Percentiles rank a stretch among this genome's conserved stretches.
These are phyloP conservation scores for barley (Hordeum vulgare) DNA, from an alignment of 176 grass and related monocot genomes.

Conservation along the genomic window DNA sequence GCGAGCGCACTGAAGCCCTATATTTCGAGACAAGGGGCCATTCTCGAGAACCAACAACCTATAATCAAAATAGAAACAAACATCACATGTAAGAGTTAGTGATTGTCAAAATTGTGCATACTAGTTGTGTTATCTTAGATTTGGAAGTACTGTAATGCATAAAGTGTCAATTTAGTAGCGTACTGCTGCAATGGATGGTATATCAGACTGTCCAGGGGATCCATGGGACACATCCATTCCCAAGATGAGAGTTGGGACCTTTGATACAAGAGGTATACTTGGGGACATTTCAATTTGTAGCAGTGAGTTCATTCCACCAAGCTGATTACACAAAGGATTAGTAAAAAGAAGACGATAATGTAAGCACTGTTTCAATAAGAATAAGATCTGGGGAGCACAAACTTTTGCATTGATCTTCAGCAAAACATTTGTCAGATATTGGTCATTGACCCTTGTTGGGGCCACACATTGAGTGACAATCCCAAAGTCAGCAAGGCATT, in stretches of 20 bases:
- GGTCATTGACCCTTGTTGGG: slow-evolving; percentile 82
- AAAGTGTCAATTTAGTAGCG: not conserved
- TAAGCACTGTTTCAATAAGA: not conserved
- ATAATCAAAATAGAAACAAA: not conserved
- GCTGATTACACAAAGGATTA: slow-evolving; percentile 25
- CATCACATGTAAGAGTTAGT: not conserved
- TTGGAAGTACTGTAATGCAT: not conserved
- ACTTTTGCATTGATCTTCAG: slow-evolving; percentile 97
- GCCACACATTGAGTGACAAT: slow-evolving; percentile 92
- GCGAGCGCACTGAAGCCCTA: slow-evolving; percentile 77
- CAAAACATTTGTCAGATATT: slow-evolving; percentile 82
- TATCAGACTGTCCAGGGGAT: slow-evolving; percentile 75
- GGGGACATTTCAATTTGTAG: slow-evolving; percentile 48
- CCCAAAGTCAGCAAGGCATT: slow-evolving; percentile 86
- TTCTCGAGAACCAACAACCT: slow-evolving; percentile 87
- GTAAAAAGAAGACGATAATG: not conserved
- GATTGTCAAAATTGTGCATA: not conserved
- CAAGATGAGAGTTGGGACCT: slow-evolving; percentile 61
- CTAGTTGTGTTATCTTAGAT: not conserved
- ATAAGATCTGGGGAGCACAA: not conserved
- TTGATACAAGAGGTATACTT: slow-evolving; percentile 63
- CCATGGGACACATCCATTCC: slow-evolving; percentile 91
- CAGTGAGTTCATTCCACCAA: slow-evolving; percentile 79
- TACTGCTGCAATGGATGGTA: slow-evolving; percentile 90
- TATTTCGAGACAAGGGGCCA: slow-evolving; percentile 91